phyloP scores from a whole-genome alignment of 1,139 yeast genomes.

The Pichia sp. region DNA sequence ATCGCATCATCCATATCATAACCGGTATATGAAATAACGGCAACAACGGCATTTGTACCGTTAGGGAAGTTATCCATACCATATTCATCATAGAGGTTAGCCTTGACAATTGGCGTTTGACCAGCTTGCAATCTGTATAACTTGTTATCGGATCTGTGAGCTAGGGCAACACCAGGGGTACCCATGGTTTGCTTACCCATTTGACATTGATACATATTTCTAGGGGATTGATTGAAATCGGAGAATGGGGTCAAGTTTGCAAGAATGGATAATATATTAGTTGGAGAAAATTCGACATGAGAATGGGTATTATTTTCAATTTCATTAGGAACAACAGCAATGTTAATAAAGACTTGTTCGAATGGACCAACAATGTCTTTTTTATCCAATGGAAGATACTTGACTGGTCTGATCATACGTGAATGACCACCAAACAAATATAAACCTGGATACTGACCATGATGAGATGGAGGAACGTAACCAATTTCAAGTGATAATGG shows the following conservation, averaged over 20 bases:
- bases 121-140: constrained; percentile 89
- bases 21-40: constrained; percentile 97
- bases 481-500: constrained; percentile 90
- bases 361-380: constrained; percentile 92
- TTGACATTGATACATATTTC: constrained; percentile 99
- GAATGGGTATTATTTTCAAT: constrained; percentile 74
- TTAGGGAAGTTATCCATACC: constrained; percentile 99
- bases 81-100: constrained; percentile 86
- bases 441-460: constrained; percentile 97
- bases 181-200: constrained; percentile 99
- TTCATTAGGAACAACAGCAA: constrained; percentile 93
- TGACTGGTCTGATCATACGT: constrained; percentile 94
- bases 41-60: constrained; percentile 97
- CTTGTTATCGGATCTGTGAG: constrained; percentile 91
- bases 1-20: constrained; percentile 99
- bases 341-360: constrained; percentile 94
- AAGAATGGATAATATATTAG: constrained; percentile 85
- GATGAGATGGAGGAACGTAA: constrained; percentile 85
- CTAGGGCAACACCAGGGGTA: constrained; percentile 94
- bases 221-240: constrained; percentile 97
- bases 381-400: constrained; percentile 76
- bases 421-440: constrained; percentile 86
- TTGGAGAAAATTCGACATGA: constrained; percentile 93
- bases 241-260: constrained; percentile 97
- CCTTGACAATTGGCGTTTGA: constrained; percentile 95